phyloP scores from a whole-genome alignment of 73 alveolate genomes.

The Tetrahymena malaccensis region DNA sequence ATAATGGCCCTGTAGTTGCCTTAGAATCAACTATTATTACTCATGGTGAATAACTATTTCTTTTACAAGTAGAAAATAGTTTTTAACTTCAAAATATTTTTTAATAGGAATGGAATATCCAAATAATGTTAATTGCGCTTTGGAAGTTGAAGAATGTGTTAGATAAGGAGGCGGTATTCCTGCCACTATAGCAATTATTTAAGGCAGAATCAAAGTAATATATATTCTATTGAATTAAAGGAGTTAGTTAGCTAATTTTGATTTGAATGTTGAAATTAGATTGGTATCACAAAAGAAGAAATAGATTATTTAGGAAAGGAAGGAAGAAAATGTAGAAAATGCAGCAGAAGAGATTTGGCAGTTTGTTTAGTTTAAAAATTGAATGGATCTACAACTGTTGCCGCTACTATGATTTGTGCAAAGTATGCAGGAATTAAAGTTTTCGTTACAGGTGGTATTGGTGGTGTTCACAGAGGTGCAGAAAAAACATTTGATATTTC shows the following conservation, averaged over 20 bases:
- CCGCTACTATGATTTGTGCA: slow-evolving; percentile 87
- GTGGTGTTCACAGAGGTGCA: slow-evolving; percentile 94
- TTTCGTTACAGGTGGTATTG: slow-evolving; percentile 95
- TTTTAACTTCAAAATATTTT: not conserved
- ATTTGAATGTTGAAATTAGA: not conserved
- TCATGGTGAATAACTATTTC: slow-evolving; percentile 50
- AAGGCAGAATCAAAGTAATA: slow-evolving; percentile 61
- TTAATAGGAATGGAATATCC: slow-evolving; percentile 78
- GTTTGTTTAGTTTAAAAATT: slow-evolving; percentile 65
- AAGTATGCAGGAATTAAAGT: slow-evolving; percentile 78
- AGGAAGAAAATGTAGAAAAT: slow-evolving; percentile 60
- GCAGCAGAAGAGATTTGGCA: slow-evolving; percentile 86
- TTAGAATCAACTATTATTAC: slow-evolving; percentile 88
- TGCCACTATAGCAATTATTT: slow-evolving; percentile 78
- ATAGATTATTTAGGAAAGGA: slow-evolving; percentile 72
- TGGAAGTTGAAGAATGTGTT: slow-evolving; percentile 71
- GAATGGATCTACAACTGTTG: slow-evolving; percentile 91
- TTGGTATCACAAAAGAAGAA: slow-evolving; percentile 70
- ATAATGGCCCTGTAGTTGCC: slow-evolving; percentile 76
- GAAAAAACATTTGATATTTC: slow-evolving; percentile 80
- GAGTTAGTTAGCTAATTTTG: not conserved
- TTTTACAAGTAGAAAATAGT: not conserved
- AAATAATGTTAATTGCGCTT: slow-evolving; percentile 67
- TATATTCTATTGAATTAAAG: not conserved
- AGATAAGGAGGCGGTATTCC: slow-evolving; percentile 82